A percentile compares a stretch with the other conserved stretches of the same genome.
These are phyloP conservation scores for Terana coerulea DNA, from an alignment of 768 basidiomycete genomes.

Conservation along the genomic window DNA sequence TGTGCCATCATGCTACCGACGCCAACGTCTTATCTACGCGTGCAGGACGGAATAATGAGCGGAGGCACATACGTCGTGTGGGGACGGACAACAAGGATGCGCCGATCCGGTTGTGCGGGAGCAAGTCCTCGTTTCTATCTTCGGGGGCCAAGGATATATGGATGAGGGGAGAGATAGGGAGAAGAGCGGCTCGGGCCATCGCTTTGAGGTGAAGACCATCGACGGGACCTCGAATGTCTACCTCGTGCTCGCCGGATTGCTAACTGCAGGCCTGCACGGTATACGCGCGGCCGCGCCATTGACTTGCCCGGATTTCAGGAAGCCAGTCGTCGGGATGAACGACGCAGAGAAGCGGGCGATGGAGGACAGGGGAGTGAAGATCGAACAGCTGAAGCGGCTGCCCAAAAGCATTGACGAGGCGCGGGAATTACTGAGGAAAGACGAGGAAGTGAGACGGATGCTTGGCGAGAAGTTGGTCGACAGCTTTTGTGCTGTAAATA, in stretches of 20 bases:
- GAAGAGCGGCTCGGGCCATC: conserved; percentile 47
- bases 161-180: too few relatives aligned
- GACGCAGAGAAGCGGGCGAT: conserved; percentile 38
- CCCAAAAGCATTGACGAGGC: conserved; percentile 48
- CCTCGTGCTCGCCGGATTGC: conserved; percentile 50
- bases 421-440: conserved; percentile 33
- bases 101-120: conserved; percentile 55
- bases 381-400: conserved; percentile 5
- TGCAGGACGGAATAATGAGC: conserved; percentile 64
- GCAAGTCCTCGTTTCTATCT: too few relatives aligned
- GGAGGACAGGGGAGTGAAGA: conserved; percentile 38
- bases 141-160: too few relatives aligned
- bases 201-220: conserved; percentile 58
- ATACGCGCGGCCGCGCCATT: conserved; percentile 39
- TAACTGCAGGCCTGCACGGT: conserved; percentile 53
- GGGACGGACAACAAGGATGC: conserved; percentile 71
- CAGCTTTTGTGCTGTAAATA: conserved; percentile 44
- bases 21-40: conserved; percentile 56
- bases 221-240: conserved; percentile 68
- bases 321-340: conserved; percentile 5
- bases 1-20: conserved; percentile 57
- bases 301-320: conserved; percentile 7
- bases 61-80: conserved; percentile 69
- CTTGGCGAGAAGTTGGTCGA: conserved; percentile 46
- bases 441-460: conserved; percentile 31